Evolutionary conservation across 345 rosid genomes (phyloP).

Genomic region (Salix purpurea): DNA sequence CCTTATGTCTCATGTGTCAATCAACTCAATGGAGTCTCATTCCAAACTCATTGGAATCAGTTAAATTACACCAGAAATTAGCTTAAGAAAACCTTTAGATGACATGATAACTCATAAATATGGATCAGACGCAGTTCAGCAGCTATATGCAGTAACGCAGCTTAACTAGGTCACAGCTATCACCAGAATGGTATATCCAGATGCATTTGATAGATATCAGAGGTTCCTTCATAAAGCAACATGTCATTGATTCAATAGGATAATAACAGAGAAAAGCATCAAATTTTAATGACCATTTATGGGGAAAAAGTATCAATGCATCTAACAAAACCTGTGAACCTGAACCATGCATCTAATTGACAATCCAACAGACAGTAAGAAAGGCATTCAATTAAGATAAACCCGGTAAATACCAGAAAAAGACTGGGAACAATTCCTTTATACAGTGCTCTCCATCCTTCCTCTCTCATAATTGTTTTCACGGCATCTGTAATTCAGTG

Average conservation of each 20-base stretch:
- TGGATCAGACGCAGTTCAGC: slow-evolving; percentile 1
- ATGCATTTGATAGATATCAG: not conserved
- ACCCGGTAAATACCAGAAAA: slow-evolving; percentile 41
- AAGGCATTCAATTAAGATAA: not conserved
- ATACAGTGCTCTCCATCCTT: slow-evolving; percentile 85
- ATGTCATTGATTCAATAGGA: not conserved
- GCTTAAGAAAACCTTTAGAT: not conserved
- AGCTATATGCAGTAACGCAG: not conserved
- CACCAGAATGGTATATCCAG: not conserved
- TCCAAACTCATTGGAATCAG: too few species aligned
- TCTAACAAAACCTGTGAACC: not conserved
- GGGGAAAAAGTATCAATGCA: not conserved
- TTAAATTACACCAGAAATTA: not conserved
- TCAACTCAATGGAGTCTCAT: too few species aligned
- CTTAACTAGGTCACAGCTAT: not conserved
- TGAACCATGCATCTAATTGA: too few species aligned
- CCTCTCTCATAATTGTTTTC: slow-evolving; percentile 83
- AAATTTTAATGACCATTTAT: not conserved
- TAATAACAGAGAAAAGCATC: not conserved
- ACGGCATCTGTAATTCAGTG: slow-evolving; percentile 57
- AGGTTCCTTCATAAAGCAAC: not conserved
- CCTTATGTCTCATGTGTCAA: not conserved
- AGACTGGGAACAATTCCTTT: slow-evolving; percentile 82
- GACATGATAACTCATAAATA: not conserved
- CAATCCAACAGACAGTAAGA: not conserved